A percentile compares a stretch with the other conserved stretches of the same genome.
These are phyloP conservation scores for Boletus rufocinnamomeus DNA, from an alignment of 768 basidiomycete species.

Conservation along the genomic window DNA sequence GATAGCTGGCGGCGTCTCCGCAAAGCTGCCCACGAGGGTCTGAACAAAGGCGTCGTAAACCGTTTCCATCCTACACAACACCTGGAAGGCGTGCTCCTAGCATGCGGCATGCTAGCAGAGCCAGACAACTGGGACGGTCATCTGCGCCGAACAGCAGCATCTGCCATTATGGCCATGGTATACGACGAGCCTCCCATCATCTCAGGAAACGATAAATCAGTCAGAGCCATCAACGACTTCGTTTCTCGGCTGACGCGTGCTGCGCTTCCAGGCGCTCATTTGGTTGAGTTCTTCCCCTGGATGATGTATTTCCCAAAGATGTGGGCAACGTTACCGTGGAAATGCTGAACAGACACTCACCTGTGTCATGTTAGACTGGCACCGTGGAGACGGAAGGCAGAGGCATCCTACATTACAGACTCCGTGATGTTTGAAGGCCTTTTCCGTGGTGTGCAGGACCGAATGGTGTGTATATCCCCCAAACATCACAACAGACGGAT, in stretches of 20 bases:
- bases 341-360: background rate
- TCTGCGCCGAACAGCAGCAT: conserved; percentile 32
- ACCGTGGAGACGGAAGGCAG: no score
- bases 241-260: conserved; percentile 35
- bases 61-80: conserved; percentile 8
- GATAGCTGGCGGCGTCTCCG: conserved; percentile 14
- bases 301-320: conserved; percentile 34
- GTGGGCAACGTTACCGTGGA: background rate
- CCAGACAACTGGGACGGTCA: conserved; percentile 36
- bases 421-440: background rate
- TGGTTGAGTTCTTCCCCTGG: conserved; percentile 40
- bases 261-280: conserved; percentile 37
- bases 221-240: conserved; percentile 21
- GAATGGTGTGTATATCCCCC: background rate
- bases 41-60: conserved; percentile 5
- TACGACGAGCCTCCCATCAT: conserved; percentile 24
- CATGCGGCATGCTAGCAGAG: conserved; percentile 28
- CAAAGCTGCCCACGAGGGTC: conserved; percentile 8
- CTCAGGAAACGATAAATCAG: conserved; percentile 6
- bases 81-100: conserved; percentile 7
- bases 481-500: background rate
- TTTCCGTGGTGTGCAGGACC: conserved; percentile 2
- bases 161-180: conserved; percentile 28
- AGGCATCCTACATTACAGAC: background rate
- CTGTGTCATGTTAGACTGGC: background rate